Conservation (phyloP, 352 stramenopile genomes). For the Phytophthora megakarya region DNA sequence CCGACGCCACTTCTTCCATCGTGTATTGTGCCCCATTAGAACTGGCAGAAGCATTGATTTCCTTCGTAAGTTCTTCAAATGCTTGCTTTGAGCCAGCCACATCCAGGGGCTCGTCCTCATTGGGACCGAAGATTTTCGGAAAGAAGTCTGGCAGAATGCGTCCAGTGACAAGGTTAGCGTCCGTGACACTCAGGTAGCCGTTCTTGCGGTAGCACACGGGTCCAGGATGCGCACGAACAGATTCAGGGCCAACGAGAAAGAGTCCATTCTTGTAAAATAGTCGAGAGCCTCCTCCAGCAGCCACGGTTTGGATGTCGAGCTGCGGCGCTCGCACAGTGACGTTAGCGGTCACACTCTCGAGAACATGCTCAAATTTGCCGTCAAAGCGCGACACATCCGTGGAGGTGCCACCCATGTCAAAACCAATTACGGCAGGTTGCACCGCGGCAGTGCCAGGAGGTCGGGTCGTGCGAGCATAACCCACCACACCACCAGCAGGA, state of each 20-base stretch:
- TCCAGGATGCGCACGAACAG: constrained; percentile 95
- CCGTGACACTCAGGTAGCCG: constrained; percentile 96
- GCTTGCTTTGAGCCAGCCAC: constrained; percentile 91
- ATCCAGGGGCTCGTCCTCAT: constrained; percentile 97
- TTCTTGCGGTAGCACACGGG: constrained; percentile 98
- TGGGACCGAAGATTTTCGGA: constrained; percentile 98
- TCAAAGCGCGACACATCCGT: constrained; percentile 98
- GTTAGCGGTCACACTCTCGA: constrained; percentile 98
- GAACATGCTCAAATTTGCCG: constrained; percentile 97
- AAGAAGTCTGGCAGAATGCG: constrained; percentile 98
- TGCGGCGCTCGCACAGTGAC: constrained; percentile 97
- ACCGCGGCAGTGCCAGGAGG: constrained; percentile 35
- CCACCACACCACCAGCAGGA: constrained; percentile 95
- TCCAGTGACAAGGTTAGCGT: constrained; percentile 98
- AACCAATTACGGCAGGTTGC: constrained; percentile 91
- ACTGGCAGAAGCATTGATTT: constrained; percentile 84
- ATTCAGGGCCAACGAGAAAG: constrained; percentile 98
- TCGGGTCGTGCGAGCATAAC: constrained; percentile 95
- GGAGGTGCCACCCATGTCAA: constrained; percentile 99
- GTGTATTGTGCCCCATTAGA: constrained; percentile 71
- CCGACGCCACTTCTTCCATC: constrained; percentile 95
- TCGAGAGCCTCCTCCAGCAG: constrained; percentile 95
- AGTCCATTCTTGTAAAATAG: constrained; percentile 97
- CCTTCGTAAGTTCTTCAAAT: constrained; percentile 90
- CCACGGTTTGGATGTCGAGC: constrained; percentile 99